A percentile compares a stretch with the other conserved stretches of the same genome.
phyloP scores from a whole-genome alignment of 164 flowering plant genomes.

The Amborella trichopoda region DNA sequence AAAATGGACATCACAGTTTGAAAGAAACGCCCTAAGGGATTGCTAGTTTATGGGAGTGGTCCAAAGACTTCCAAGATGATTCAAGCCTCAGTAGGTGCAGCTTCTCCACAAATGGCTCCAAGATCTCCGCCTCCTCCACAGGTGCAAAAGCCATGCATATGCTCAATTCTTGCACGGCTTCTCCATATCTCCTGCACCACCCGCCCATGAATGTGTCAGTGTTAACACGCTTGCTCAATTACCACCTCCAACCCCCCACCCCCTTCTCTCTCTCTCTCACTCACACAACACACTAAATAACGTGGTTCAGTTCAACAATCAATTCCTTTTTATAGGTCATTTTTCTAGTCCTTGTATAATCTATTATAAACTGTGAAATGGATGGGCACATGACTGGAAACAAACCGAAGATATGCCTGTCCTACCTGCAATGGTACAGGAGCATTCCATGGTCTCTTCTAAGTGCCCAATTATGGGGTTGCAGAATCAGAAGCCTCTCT shows the following conservation, averaged over 20 bases:
- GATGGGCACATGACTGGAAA: too few species aligned
- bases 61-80: constrained; percentile 47
- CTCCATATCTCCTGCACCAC: constrained; percentile 35
- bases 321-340: too few species aligned
- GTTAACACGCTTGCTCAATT: too few species aligned
- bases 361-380: too few species aligned
- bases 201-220: not conserved
- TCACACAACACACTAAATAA: too few species aligned
- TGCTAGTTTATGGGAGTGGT: constrained; percentile 22
- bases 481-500: constrained; percentile 54
- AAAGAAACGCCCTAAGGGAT: too few species aligned
- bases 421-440: constrained; percentile 46
- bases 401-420: not conserved
- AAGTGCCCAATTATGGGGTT: constrained; percentile 66
- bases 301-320: too few species aligned
- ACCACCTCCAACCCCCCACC: too few species aligned
- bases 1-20: too few species aligned
- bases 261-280: too few species aligned
- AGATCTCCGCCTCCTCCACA: constrained; percentile 50
- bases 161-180: constrained; percentile 73
- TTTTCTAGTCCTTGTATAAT: too few species aligned
- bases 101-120: constrained; percentile 65
- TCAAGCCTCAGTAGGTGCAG: constrained; percentile 55
- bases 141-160: constrained; percentile 81
- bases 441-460: constrained; percentile 81